Conservation (phyloP, 2,329 filamentous ascomycete species). For the Hymenoscyphus albidus region DNA sequence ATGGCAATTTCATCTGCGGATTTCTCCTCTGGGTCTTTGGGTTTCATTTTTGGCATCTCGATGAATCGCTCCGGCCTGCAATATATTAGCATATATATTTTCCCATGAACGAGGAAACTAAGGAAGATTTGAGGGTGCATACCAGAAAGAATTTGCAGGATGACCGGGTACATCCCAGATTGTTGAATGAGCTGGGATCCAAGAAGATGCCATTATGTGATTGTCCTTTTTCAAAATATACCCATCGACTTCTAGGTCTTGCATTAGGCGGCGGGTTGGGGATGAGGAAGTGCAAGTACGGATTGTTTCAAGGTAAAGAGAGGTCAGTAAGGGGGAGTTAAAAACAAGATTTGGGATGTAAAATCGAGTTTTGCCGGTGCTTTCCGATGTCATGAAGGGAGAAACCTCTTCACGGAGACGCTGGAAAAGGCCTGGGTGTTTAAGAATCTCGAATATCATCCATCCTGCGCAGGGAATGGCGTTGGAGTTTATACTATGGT, state of each 20-base stretch:
- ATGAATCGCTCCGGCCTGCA: slow-evolving; percentile 19
- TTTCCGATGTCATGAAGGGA: background rate
- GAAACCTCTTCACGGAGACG: slow-evolving; percentile 17
- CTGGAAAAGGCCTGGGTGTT: slow-evolving; percentile 15
- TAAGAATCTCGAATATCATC: slow-evolving; percentile 19
- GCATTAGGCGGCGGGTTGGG: slow-evolving; percentile 12
- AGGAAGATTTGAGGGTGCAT: no score
- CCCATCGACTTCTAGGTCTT: slow-evolving; percentile 17
- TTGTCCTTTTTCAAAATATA: slow-evolving; percentile 19
- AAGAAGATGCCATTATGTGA: slow-evolving; percentile 16
- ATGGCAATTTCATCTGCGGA: slow-evolving; percentile 16
- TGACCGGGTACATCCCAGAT: slow-evolving; percentile 19
- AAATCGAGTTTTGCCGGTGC: slow-evolving; percentile 8
- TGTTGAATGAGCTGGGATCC: slow-evolving; percentile 14
- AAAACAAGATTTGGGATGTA: slow-evolving; percentile 16
- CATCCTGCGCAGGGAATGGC: slow-evolving; percentile 20
- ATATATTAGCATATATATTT: no score
- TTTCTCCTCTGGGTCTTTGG: slow-evolving; percentile 14
- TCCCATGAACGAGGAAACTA: no score
- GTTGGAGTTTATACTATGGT: slow-evolving; percentile 19
- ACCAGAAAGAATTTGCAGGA: slow-evolving; percentile 17
- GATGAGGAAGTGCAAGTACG: slow-evolving; percentile 15
- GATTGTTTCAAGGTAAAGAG: slow-evolving; percentile 18
- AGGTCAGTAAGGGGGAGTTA: slow-evolving; percentile 14
- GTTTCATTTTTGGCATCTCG: slow-evolving; percentile 20